phyloP scores from a whole-genome alignment of 495 filamentous ascomycete genomes.

The Letharia columbiana region DNA sequence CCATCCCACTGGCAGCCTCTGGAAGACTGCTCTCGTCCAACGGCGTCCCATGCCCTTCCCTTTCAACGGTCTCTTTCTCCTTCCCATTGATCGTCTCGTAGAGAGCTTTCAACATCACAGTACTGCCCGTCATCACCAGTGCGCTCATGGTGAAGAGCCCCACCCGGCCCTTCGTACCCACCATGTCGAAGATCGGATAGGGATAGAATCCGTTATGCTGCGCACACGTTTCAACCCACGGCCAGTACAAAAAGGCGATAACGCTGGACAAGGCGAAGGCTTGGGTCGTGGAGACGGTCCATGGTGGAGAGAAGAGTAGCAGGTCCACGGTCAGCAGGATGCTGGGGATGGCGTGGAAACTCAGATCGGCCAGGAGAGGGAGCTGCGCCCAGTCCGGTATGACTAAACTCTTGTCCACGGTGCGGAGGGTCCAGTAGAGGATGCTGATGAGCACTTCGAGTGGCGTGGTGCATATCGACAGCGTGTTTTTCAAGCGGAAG shows the following conservation, averaged over 20 bases:
- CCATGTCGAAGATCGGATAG: slow-evolving; percentile 68
- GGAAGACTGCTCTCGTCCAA: slow-evolving; percentile 2
- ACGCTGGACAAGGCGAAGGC: slow-evolving; percentile 52
- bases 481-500: slow-evolving; percentile 65
- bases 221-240: slow-evolving; percentile 79
- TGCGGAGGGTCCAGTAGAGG: slow-evolving; percentile 74
- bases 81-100: slow-evolving; percentile 62
- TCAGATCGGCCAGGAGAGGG: slow-evolving; percentile 50
- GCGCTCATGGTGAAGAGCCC: slow-evolving; percentile 64
- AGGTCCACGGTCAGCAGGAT: slow-evolving; percentile 64
- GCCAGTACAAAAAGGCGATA: slow-evolving; percentile 73
- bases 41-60: not conserved
- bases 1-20: not conserved
- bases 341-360: slow-evolving; percentile 71
- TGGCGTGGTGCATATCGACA: slow-evolving; percentile 65
- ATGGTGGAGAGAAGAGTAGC: slow-evolving; percentile 71
- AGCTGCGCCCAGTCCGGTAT: slow-evolving; percentile 43
- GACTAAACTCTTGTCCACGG: slow-evolving; percentile 57
- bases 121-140: slow-evolving; percentile 61
- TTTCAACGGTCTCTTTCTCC: not conserved
- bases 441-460: slow-evolving; percentile 73
- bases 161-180: slow-evolving; percentile 53
- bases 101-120: slow-evolving; percentile 54
- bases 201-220: slow-evolving; percentile 76
- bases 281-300: slow-evolving; percentile 56